Conservation (phyloP, 208 protist genomes). For the Vickermania spadyakhi region DNA sequence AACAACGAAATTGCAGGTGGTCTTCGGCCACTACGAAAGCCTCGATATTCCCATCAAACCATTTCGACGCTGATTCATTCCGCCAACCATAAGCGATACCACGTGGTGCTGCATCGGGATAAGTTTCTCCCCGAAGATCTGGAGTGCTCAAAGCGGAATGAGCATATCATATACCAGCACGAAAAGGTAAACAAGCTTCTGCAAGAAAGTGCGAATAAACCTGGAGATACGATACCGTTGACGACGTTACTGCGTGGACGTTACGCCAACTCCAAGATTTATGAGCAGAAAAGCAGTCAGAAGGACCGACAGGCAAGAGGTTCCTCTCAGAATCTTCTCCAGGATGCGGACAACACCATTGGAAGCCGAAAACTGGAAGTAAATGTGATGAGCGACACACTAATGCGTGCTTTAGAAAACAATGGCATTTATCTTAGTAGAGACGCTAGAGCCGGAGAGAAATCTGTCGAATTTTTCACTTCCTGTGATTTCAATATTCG, state of each 20-base stretch:
- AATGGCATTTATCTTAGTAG: conserved; percentile 7
- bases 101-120: conserved; percentile 18
- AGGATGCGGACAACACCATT: background rate
- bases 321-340: background rate
- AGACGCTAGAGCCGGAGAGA: conserved; percentile 10
- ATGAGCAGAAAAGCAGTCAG: background rate
- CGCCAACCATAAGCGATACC: conserved; percentile 27
- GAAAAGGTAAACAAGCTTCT: conserved; percentile 23
- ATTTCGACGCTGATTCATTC: conserved; percentile 41
- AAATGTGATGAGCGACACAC: conserved; percentile 24
- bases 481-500: conserved; percentile 30
- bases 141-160: conserved; percentile 24
- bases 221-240: background rate
- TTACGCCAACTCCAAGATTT: conserved; percentile 1
- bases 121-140: conserved; percentile 50
- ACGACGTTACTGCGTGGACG: conserved; percentile 1
- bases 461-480: conserved; percentile 28
- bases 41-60: conserved; percentile 54
- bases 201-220: background rate
- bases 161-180: conserved; percentile 48
- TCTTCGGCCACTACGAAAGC: conserved; percentile 14
- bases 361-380: conserved; percentile 14
- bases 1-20: conserved; percentile 50
- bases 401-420: conserved; percentile 22
- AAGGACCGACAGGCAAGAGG: background rate